Evolutionary conservation across 768 basidiomycete species (phyloP).

Genomic region (Naganishia onofrii): DNA sequence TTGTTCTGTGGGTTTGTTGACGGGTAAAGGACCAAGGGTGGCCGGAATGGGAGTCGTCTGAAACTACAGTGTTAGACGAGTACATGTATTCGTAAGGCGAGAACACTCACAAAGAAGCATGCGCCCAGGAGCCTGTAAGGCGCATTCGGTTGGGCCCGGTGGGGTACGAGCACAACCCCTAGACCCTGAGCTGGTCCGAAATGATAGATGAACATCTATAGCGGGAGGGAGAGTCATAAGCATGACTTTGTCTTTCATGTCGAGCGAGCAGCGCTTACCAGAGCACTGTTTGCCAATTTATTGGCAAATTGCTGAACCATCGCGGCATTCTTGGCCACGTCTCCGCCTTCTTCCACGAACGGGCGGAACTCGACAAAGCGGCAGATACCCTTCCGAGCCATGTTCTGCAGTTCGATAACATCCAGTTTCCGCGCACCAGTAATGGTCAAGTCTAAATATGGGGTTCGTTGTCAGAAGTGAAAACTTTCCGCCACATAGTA

Average conservation of each 20-base stretch:
- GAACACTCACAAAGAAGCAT: conserved; percentile 28
- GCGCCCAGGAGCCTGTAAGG: conserved; percentile 21
- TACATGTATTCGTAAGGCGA: not conserved
- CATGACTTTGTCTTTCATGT: not conserved
- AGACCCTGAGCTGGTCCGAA: conserved; percentile 10
- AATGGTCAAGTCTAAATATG: conserved; percentile 18
- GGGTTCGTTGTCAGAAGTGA: not conserved
- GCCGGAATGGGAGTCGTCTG: conserved; percentile 18
- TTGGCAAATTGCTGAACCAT: conserved; percentile 21
- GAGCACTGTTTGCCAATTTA: conserved; percentile 26
- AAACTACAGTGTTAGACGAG: not conserved
- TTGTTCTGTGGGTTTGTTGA: conserved; percentile 1
- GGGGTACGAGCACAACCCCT: conserved; percentile 21
- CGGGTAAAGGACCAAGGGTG: conserved; percentile 10
- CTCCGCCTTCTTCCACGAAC: conserved; percentile 17
- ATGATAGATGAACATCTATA: conserved; percentile 30
- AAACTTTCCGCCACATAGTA: not conserved
- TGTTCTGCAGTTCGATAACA: conserved; percentile 17
- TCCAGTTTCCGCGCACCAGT: conserved; percentile 24
- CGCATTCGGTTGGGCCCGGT: conserved; percentile 11
- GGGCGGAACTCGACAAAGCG: conserved; percentile 30
- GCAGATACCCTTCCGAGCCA: conserved; percentile 20
- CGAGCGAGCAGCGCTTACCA: conserved; percentile 1
- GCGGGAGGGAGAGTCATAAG: not conserved
- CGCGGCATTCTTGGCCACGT: conserved; percentile 5